A percentile compares a stretch with the other conserved stretches of the same genome.
Conservation (phyloP, 352 stramenopile genomes). For the Phytophthora megakarya region DNA sequence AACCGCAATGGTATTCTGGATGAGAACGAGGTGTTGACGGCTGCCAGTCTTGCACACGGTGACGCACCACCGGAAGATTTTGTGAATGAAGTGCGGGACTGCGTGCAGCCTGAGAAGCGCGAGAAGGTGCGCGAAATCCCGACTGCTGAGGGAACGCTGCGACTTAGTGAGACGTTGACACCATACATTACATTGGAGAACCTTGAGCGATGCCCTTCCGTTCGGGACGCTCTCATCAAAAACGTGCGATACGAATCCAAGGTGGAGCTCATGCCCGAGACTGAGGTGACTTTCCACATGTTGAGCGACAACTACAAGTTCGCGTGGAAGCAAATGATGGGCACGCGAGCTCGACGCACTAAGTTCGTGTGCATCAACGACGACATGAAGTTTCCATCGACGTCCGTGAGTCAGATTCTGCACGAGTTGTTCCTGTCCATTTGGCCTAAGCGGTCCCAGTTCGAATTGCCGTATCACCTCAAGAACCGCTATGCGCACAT, state of each 20-base stretch:
- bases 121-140: constrained; percentile 74
- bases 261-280: constrained; percentile 74
- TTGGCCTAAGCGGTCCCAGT: constrained; percentile 91
- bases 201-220: constrained; percentile 52
- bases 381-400: constrained; percentile 92
- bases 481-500: constrained; percentile 88
- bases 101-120: constrained; percentile 69
- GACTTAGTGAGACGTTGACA: constrained; percentile 75
- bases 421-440: constrained; percentile 93
- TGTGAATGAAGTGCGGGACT: constrained; percentile 68
- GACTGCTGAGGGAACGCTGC: constrained; percentile 57
- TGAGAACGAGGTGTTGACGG: constrained; percentile 91
- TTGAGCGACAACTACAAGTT: constrained; percentile 91
- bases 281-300: constrained; percentile 96
- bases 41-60: constrained; percentile 80
- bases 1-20: constrained; percentile 91
- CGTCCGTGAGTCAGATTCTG: constrained; percentile 81
- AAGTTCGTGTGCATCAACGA: constrained; percentile 98
- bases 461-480: constrained; percentile 90
- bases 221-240: constrained; percentile 58
- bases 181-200: constrained; percentile 75
- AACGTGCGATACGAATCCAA: constrained; percentile 71
- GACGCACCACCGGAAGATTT: constrained; percentile 74
- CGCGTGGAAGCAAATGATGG: constrained; percentile 92
- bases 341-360: constrained; percentile 86